Evolutionary conservation across 1,284 basidiomycete species (phyloP).

Genomic region (Laetiporus sulphureus): DNA sequence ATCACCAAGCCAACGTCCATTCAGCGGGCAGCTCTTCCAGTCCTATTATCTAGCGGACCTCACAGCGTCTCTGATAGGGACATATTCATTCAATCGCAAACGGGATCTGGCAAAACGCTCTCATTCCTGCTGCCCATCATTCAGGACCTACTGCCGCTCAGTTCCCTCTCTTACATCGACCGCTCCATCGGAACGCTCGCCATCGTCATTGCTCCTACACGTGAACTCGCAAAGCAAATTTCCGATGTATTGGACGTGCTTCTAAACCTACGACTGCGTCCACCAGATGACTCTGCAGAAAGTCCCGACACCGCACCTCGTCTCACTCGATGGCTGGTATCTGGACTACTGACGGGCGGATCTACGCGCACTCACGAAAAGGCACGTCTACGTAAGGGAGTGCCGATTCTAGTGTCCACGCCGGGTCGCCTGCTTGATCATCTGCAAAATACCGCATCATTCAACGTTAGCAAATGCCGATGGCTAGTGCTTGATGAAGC

Average conservation of each 20-base stretch:
- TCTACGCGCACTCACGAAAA: conserved; percentile 71
- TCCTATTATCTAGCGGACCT: conserved; percentile 48
- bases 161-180: conserved; percentile 84
- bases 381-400: conserved; percentile 63
- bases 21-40: conserved; percentile 77
- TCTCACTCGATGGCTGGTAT: conserved; percentile 89
- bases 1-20: conserved; percentile 89
- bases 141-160: conserved; percentile 88
- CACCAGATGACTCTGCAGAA: conserved; percentile 46
- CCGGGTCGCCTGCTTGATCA: conserved; percentile 71
- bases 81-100: conserved; percentile 95
- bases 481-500: conserved; percentile 98
- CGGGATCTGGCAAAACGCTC: conserved; percentile 96
- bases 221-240: conserved; percentile 94
- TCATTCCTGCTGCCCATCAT: conserved; percentile 94
- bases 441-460: conserved; percentile 78
- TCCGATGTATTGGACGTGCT: conserved; percentile 62
- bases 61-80: conserved; percentile 51
- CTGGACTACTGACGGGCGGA: conserved; percentile 85
- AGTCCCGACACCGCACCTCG: conserved; percentile 40
- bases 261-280: conserved; percentile 71
- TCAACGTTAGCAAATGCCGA: conserved; percentile 89
- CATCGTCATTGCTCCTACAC: conserved; percentile 90
- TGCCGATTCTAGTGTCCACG: conserved; percentile 69
- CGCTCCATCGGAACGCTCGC: conserved; percentile 86